Conservation (phyloP, 1,139 yeast species). For the Blastobotrys petasosporus region DNA sequence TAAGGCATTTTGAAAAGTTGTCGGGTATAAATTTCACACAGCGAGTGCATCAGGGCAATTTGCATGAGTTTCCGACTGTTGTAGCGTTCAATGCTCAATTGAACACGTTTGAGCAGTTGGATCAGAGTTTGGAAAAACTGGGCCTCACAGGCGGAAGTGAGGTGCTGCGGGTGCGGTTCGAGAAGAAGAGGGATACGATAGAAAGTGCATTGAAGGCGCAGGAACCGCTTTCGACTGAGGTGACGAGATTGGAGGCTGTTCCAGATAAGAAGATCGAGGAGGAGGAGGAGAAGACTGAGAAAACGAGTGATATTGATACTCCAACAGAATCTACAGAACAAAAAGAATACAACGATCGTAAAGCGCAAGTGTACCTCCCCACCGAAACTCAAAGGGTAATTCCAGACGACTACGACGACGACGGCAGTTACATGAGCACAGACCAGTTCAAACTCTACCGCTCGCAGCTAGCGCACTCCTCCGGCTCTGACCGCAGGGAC, state of each 20-base stretch:
- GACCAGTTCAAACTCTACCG: slow-evolving; percentile 24
- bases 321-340: background rate
- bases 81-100: slow-evolving; percentile 24
- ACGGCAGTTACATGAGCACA: slow-evolving; percentile 21
- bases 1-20: slow-evolving; percentile 23
- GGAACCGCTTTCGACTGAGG: slow-evolving; percentile 10
- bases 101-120: slow-evolving; percentile 21
- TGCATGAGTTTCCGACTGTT: slow-evolving; percentile 26
- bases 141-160: slow-evolving; percentile 27
- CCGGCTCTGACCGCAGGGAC: slow-evolving; percentile 21
- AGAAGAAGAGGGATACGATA: slow-evolving; percentile 17
- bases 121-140: slow-evolving; percentile 19
- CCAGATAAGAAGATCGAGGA: background rate
- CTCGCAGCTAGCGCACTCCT: slow-evolving; percentile 21
- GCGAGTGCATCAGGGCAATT: slow-evolving; percentile 16
- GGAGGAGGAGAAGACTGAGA: background rate
- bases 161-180: slow-evolving; percentile 25
- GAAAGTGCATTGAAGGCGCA: slow-evolving; percentile 21
- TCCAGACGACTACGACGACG: slow-evolving; percentile 13
- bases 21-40: slow-evolving; percentile 28
- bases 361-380: slow-evolving; percentile 23
- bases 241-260: slow-evolving; percentile 3
- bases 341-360: slow-evolving; percentile 6
- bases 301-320: background rate
- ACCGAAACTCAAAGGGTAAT: slow-evolving; percentile 10